Percentiles rank a stretch among this genome's conserved stretches.
These are phyloP conservation scores for Candida ficus DNA, from an alignment of 805 yeast species.

Conservation along the genomic window DNA sequence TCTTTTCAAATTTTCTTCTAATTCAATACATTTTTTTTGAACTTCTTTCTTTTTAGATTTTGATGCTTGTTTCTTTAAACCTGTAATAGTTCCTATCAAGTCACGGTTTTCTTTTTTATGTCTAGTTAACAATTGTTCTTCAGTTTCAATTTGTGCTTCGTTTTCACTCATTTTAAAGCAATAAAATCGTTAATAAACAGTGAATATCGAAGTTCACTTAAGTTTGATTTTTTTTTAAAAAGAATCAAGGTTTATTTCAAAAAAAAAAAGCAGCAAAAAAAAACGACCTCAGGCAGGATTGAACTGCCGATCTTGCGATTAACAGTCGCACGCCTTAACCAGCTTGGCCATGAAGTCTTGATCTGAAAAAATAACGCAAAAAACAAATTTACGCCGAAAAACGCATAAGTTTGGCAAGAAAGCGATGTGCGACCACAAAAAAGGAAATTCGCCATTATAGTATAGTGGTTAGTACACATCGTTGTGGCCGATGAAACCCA, in stretches of 20 bases:
- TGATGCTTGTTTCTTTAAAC: constrained; percentile 77
- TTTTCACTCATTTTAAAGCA: constrained; percentile 4
- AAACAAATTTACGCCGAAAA: background rate
- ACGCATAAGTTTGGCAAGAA: too few species aligned
- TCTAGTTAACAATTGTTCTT: constrained; percentile 48
- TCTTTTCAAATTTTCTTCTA: constrained; percentile 51
- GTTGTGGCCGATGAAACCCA: constrained; percentile 73
- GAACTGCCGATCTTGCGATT: constrained; percentile 48
- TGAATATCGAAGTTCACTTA: too few species aligned
- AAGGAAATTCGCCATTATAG: constrained; percentile 40
- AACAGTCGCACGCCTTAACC: constrained; percentile 47
- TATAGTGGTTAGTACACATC: constrained; percentile 71
- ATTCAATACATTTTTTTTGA: constrained; percentile 47
- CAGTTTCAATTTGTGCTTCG: constrained; percentile 37
- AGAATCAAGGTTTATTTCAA: background rate
- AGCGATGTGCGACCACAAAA: too few species aligned
- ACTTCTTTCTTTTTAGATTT: constrained; percentile 73
- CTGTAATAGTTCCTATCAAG: constrained; percentile 60
- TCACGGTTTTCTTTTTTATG: constrained; percentile 71
- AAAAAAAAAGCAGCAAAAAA: constrained; percentile 9
- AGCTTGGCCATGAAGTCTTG: constrained; percentile 29
- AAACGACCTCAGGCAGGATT: constrained; percentile 45
- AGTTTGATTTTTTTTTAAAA: background rate
- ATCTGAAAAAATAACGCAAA: background rate
- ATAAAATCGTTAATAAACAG: too few species aligned